These are phyloP conservation scores for Cystobasidiaceae sp. DNA, from an alignment of 1,284 basidiomycete species.

Conservation along the genomic window DNA sequence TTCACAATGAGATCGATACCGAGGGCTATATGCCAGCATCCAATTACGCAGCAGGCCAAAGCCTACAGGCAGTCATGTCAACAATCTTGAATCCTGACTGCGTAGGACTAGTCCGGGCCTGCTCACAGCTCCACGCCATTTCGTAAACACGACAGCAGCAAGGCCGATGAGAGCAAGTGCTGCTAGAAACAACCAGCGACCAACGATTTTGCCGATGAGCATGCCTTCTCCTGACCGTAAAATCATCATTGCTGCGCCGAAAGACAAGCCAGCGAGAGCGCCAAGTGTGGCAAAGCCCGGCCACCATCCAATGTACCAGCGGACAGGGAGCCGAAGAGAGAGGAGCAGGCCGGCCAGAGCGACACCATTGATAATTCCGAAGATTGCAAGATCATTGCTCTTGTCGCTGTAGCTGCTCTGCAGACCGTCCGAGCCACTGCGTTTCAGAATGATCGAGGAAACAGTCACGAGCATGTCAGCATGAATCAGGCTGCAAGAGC, in stretches of 20 bases:
- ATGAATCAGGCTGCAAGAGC: neutral
- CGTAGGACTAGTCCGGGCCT: neutral
- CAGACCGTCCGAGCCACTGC: neutral
- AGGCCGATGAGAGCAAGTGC: neutral
- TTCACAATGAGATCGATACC: slow-evolving; percentile 25
- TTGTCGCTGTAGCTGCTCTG: neutral
- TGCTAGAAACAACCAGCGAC: slow-evolving; percentile 11
- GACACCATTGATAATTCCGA: slow-evolving; percentile 1
- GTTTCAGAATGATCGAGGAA: neutral
- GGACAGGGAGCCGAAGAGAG: neutral
- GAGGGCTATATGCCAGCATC: slow-evolving; percentile 15
- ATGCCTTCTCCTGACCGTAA: neutral
- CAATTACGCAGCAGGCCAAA: slow-evolving; percentile 1
- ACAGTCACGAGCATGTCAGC: neutral
- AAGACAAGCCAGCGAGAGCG: neutral
- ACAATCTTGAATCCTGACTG: neutral
- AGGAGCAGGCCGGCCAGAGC: neutral
- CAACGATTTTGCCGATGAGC: slow-evolving; percentile 2
- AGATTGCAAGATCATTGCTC: slow-evolving; percentile 8
- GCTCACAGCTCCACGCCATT: slow-evolving; percentile 19
- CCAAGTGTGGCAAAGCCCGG: slow-evolving; percentile 5
- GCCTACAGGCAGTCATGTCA: neutral
- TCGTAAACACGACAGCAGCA: slow-evolving; percentile 5
- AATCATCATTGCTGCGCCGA: slow-evolving; percentile 9
- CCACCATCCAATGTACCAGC: slow-evolving; percentile 23